phyloP scores from a whole-genome alignment of 345 rosid genomes.

The Dipteronia dyeriana region DNA sequence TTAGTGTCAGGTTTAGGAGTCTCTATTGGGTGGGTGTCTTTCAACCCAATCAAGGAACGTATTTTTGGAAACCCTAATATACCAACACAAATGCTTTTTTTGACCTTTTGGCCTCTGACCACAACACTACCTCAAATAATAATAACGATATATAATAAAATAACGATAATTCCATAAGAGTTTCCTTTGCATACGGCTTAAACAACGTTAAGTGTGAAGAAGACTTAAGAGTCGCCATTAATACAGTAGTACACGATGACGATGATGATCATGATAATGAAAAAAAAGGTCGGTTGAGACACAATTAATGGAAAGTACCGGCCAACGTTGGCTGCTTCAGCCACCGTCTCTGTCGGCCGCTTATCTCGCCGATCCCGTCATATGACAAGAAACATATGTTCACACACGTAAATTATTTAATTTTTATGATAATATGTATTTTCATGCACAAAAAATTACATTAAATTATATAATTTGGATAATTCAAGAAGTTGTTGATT shows the following conservation, averaged over 20 bases:
- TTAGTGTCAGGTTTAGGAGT: not conserved
- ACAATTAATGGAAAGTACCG: conserved; percentile 16
- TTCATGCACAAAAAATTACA: not conserved
- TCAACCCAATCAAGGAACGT: not conserved
- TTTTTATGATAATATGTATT: not conserved
- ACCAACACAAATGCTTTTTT: conserved; percentile 2
- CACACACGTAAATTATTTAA: not conserved
- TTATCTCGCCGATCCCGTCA: not conserved
- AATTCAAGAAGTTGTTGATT: not conserved
- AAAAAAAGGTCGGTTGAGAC: conserved; percentile 34
- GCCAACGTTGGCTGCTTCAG: conserved; percentile 20
- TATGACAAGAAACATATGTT: not conserved
- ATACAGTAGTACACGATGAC: conserved; percentile 9
- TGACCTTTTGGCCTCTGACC: conserved; percentile 21
- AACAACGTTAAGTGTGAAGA: conserved; percentile 31
- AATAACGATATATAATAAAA: not conserved
- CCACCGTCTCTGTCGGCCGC: conserved; percentile 19
- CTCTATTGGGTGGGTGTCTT: not conserved
- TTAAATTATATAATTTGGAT: not conserved
- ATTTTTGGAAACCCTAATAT: conserved; percentile 28
- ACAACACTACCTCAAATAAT: not conserved
- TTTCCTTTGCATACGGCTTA: conserved; percentile 44
- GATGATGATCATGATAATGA: not conserved
- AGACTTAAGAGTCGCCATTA: conserved; percentile 25
- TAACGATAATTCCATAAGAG: not conserved